Base-by-base conservation (phyloP, 495 filamentous ascomycete species). In the Neurospora intermedia region DNA sequence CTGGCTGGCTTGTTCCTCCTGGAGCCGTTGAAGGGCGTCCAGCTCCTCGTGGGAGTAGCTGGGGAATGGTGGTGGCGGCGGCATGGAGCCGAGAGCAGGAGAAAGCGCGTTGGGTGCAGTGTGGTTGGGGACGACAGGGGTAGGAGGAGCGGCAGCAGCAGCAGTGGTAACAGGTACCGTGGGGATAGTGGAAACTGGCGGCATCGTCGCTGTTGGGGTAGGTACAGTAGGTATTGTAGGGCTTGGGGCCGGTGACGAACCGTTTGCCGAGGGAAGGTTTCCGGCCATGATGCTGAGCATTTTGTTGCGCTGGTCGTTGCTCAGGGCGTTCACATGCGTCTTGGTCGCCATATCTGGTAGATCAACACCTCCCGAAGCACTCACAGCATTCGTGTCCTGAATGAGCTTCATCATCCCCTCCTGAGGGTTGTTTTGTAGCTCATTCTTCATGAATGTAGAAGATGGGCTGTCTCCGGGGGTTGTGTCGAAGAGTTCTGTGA, bases 321-420 rank as follows among this genome's bases (percentile, higher is more conserved):
- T 94, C 38, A 97, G 87, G 38, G 91, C 91, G 35, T 66, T 66
- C 4, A 87, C 85, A 81, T 75, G 87, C 79, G 74, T 88, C 88
- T 84, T 95, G 83, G 77, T 91, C n/a, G 96, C 88, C 31, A 94
- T 88, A 71, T 93, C 87, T 7, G 92, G 88, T 71, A 97, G 91
- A 76, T 96, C 91, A 75, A 90, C 84, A 31, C 78, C 81, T 5
- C 81, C 79, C 7, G 82, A 73, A 70, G 75, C 82, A 72, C 84
- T 82, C 46, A 85, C 85, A 45, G 91, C 90, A 79, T 94, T 95
- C 71, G 91, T 88, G 75, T 91, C 91, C 69, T 94, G 90, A 77
- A 96, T 94, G 70, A 95, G 88, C 75, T 91, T 93, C 89, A 97
- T 92, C 83, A 97, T 97, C 74, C 92, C 90, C 43, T 90, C 88